Conservation (phyloP, 441 rosid species). For the Rhodomyrtus psidioides region DNA sequence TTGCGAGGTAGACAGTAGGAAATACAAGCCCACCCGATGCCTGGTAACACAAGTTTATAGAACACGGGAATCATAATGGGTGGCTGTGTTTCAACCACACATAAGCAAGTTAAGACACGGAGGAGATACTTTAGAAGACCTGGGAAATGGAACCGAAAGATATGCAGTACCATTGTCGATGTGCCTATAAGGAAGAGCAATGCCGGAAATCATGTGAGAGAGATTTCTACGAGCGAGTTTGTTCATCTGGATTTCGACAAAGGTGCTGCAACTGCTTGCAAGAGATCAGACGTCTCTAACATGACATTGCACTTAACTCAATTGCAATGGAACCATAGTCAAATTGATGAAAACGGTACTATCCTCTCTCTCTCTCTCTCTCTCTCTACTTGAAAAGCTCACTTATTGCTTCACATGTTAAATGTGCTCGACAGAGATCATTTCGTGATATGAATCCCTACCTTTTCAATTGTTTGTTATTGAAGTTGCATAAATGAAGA, state of each 20-base stretch:
- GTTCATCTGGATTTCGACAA: slow-evolving; percentile 64
- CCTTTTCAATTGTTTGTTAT: neutral
- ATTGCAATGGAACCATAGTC: slow-evolving; percentile 85
- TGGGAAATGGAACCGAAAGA: slow-evolving; percentile 42
- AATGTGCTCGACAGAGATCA: neutral
- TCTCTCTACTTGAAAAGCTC: neutral
- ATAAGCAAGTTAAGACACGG: slow-evolving; percentile 7
- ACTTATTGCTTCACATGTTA: neutral
- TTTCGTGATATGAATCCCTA: neutral
- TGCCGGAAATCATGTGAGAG: slow-evolving; percentile 35
- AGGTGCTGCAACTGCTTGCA: slow-evolving; percentile 49
- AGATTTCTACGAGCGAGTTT: slow-evolving; percentile 45
- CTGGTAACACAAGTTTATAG: neutral
- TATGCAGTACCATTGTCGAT: slow-evolving; percentile 41
- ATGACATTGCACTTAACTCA: slow-evolving; percentile 61
- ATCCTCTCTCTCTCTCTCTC: slow-evolving; percentile 1
- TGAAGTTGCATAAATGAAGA: neutral
- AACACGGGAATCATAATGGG: slow-evolving; percentile 41
- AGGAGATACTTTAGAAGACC: slow-evolving; percentile 21
- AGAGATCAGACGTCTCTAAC: slow-evolving; percentile 58
- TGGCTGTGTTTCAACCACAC: slow-evolving; percentile 57
- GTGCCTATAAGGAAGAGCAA: slow-evolving; percentile 37
- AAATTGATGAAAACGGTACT: slow-evolving; percentile 57
- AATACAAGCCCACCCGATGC: neutral
- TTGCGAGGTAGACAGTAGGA: neutral